phyloP scores from a whole-genome alignment of 2,329 filamentous ascomycete genomes.

The Alternaria sp. region DNA sequence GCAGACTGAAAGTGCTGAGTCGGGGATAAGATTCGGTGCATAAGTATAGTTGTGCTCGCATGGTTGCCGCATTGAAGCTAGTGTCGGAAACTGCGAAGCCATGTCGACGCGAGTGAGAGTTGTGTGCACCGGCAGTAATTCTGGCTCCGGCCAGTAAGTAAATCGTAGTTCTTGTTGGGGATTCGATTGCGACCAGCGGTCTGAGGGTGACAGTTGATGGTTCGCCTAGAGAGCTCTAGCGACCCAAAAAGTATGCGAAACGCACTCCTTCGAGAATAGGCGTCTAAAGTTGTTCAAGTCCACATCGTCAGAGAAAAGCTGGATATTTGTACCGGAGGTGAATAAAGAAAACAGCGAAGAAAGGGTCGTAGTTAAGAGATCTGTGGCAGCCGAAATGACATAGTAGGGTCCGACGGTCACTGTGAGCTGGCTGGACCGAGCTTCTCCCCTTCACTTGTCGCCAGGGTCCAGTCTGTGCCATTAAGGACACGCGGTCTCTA shows the following conservation, averaged over 20 bases:
- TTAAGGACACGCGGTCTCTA: neutral
- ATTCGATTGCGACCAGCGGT: neutral
- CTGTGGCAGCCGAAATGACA: neutral
- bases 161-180: neutral
- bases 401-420: neutral
- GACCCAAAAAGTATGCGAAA: neutral
- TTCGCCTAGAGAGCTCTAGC: neutral
- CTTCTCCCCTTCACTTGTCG: neutral
- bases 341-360: neutral
- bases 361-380: neutral
- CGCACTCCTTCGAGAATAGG: neutral
- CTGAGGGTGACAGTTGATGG: neutral
- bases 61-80: neutral
- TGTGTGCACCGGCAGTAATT: neutral
- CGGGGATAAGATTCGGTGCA: neutral
- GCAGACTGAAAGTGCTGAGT: neutral
- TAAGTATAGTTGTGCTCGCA: neutral
- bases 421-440: neutral
- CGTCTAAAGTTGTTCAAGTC: neutral
- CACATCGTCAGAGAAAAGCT: neutral
- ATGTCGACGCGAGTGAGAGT: neutral
- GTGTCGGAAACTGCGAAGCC: neutral
- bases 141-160: neutral
- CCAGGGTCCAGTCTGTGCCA: neutral
- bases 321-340: neutral